phyloP scores from a whole-genome alignment of 176 grass and related monocot genomes.

The Carex kokanica region DNA sequence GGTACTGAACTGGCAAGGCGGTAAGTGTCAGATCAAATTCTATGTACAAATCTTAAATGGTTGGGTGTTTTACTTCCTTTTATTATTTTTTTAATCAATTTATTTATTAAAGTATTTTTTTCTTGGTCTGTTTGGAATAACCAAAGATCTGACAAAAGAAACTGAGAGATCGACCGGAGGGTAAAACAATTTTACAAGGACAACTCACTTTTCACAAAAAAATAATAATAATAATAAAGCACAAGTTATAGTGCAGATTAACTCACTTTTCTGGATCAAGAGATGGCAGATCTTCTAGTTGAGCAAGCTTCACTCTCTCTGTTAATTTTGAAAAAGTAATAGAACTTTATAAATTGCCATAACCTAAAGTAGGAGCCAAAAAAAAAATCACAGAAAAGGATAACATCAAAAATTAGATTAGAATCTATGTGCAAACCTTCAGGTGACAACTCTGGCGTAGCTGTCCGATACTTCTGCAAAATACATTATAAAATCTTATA shows the following conservation, averaged over 20 bases:
- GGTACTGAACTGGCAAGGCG: not conserved
- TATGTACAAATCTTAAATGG: not conserved
- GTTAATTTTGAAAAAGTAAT: slow-evolving; percentile 37
- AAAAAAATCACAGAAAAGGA: not conserved
- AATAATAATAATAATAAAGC: not conserved
- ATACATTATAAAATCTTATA: slow-evolving; percentile 28
- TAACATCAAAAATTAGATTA: slow-evolving; percentile 9
- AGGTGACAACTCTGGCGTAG: slow-evolving; percentile 36
- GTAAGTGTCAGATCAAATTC: not conserved
- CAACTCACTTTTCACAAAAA: not conserved
- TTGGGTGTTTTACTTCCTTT: not conserved
- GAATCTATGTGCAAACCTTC: slow-evolving; percentile 40
- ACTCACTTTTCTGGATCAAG: slow-evolving; percentile 72
- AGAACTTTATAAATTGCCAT: not conserved
- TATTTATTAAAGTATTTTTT: not conserved
- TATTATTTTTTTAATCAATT: not conserved
- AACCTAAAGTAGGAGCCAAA: not conserved
- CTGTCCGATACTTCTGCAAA: slow-evolving; percentile 66
- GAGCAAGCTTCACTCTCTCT: slow-evolving; percentile 38
- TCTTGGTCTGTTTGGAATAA: not conserved
- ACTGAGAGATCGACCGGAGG: not conserved
- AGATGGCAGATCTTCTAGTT: slow-evolving; percentile 55
- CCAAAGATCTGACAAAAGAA: slow-evolving; percentile 4
- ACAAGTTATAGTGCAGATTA: not conserved
- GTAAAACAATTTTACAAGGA: not conserved